Evolutionary conservation across 2,329 filamentous ascomycete species (phyloP).

Genomic region (Ambrosiella xylebori): DNA sequence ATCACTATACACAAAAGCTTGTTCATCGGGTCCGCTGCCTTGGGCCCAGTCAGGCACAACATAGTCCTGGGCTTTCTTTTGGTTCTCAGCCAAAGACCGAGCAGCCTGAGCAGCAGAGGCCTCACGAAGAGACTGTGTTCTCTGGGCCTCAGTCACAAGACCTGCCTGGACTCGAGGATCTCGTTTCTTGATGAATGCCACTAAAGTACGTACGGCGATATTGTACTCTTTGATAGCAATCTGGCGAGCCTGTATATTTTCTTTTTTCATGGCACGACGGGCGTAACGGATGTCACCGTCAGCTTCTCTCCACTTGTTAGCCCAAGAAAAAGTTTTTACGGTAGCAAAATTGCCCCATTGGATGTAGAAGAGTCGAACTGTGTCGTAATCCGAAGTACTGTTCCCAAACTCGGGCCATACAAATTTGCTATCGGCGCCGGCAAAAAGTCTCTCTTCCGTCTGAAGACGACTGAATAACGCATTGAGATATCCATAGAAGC

Average conservation of each 20-base stretch:
- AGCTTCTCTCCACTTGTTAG: conserved; percentile 63
- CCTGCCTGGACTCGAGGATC: conserved; percentile 73
- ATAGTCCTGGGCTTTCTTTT: conserved; percentile 43
- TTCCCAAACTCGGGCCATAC: conserved; percentile 72
- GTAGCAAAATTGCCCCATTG: conserved; percentile 71
- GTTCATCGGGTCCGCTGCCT: conserved; percentile 40
- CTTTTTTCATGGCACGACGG: conserved; percentile 81
- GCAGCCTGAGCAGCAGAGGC: conserved; percentile 73
- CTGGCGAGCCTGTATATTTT: conserved; percentile 72
- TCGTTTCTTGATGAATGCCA: conserved; percentile 76
- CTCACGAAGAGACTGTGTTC: conserved; percentile 60
- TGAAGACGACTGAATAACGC: conserved; percentile 67
- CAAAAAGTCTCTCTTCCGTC: conserved; percentile 57
- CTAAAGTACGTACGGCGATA: conserved; percentile 70
- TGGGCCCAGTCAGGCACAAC: conserved; percentile 23
- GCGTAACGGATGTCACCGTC: conserved; percentile 76
- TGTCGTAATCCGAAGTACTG: conserved; percentile 58
- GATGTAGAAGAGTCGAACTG: conserved; percentile 62
- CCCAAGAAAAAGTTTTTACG: conserved; percentile 75
- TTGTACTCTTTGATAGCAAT: conserved; percentile 79
- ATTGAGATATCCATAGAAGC: conserved; percentile 69
- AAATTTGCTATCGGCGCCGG: conserved; percentile 41
- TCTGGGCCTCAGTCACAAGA: conserved; percentile 59
- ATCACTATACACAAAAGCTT: conserved; percentile 35
- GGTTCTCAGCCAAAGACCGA: conserved; percentile 62